These are phyloP conservation scores for Lactarius tabidus DNA, from an alignment of 768 basidiomycete species.

Conservation along the genomic window DNA sequence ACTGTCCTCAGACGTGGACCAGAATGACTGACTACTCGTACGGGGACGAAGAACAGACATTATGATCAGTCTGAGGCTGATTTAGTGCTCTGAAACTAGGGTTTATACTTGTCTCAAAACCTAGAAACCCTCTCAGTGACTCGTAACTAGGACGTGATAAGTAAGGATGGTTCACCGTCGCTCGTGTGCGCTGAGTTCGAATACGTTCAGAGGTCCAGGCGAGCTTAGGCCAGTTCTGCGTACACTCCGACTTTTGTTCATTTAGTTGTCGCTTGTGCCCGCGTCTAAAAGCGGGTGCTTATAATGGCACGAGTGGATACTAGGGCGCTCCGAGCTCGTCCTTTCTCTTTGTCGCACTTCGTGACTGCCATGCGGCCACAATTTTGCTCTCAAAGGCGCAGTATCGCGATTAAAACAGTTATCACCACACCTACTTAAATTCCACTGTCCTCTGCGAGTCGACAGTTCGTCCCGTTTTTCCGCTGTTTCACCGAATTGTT, in stretches of 20 bases:
- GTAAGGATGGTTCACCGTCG: not conserved
- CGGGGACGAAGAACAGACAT: not conserved
- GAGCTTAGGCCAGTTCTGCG: not conserved
- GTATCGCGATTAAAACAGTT: not conserved
- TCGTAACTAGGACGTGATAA: not conserved
- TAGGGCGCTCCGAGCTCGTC: not conserved
- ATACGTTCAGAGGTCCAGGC: slow-evolving; percentile 1
- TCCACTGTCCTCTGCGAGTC: not conserved
- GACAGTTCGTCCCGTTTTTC: not conserved
- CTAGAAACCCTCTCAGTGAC: not conserved
- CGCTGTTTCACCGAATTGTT: not conserved
- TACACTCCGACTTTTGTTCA: slow-evolving; percentile 12
- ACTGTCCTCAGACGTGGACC: not conserved
- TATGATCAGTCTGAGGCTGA: not conserved
- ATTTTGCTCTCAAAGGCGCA: slow-evolving; percentile 12
- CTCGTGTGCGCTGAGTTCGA: slow-evolving; percentile 18
- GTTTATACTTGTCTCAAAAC: not conserved
- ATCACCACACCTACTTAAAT: not conserved
- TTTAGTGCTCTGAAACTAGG: not conserved
- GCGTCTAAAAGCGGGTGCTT: not conserved
- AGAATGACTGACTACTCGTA: not conserved
- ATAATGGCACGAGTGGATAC: slow-evolving; percentile 5
- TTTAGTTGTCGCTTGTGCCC: not conserved
- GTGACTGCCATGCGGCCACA: slow-evolving; percentile 4
- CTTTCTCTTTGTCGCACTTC: slow-evolving; percentile 16